Conservation (phyloP, 768 basidiomycete genomes). For the Suillus discolor region DNA sequence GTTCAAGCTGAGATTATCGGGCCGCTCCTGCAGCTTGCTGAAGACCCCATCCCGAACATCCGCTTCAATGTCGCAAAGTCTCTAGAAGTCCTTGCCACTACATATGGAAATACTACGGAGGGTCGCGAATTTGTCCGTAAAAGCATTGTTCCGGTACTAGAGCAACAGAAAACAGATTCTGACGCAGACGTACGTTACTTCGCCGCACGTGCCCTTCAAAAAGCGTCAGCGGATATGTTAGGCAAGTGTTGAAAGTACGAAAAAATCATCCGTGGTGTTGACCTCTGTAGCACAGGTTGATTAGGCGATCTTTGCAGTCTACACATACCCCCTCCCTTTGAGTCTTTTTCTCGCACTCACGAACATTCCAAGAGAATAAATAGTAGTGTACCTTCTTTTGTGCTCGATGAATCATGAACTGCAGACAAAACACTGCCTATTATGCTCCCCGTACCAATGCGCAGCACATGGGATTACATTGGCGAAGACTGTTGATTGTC, state of each 20-base stretch:
- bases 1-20: conserved; percentile 83
- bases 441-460: neutral
- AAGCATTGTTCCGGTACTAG: conserved; percentile 79
- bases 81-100: conserved; percentile 81
- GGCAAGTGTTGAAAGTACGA: conserved; percentile 28
- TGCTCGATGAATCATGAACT: conserved; percentile 28
- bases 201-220: conserved; percentile 78
- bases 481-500: neutral
- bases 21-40: conserved; percentile 78
- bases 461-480: neutral
- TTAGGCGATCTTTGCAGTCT: conserved; percentile 11
- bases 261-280: conserved; percentile 2
- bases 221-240: conserved; percentile 42
- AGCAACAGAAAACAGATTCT: conserved; percentile 82
- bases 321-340: conserved; percentile 33
- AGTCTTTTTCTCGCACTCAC: conserved; percentile 20
- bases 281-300: conserved; percentile 23
- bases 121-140: conserved; percentile 76
- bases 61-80: conserved; percentile 98
- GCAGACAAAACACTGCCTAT: conserved; percentile 3
- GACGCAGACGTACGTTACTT: conserved; percentile 99
- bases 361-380: conserved; percentile 30
- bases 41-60: conserved; percentile 97
- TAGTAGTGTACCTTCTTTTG: conserved; percentile 32
- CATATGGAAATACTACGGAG: conserved; percentile 63